Conservation (phyloP, 495 filamentous ascomycete species). For the Hyaloscypha finlandica region DNA sequence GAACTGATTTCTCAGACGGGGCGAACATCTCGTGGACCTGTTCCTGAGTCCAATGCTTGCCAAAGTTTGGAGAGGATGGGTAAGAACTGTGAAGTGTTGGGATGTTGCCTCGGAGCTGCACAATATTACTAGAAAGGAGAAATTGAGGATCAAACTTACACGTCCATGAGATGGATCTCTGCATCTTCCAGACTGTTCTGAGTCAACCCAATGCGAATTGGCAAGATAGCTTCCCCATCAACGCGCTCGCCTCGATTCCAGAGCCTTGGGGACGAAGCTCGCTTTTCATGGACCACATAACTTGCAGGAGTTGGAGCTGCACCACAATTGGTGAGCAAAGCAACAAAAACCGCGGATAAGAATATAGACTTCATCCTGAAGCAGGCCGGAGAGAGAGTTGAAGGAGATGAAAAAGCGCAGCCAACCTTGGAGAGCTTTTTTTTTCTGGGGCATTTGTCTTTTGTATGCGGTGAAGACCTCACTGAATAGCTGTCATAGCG, state of each 20-base stretch:
- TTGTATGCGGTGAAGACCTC: background rate
- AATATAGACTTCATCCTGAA: slow-evolving; percentile 3
- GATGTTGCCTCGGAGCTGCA: background rate
- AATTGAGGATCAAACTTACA: slow-evolving; percentile 35
- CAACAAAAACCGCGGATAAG: background rate
- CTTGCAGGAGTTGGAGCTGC: slow-evolving; percentile 11
- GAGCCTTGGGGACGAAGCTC: slow-evolving; percentile 2
- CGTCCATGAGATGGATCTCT: slow-evolving; percentile 52
- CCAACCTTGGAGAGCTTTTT: slow-evolving; percentile 4
- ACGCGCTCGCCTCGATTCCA: slow-evolving; percentile 15
- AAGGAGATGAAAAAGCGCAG: background rate
- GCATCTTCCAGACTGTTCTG: slow-evolving; percentile 52
- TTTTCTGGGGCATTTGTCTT: background rate
- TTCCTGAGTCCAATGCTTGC: slow-evolving; percentile 28
- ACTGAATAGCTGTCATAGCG: background rate
- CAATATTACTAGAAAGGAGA: slow-evolving; percentile 46
- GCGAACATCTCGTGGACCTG: slow-evolving; percentile 31
- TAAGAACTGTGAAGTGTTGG: slow-evolving; percentile 16
- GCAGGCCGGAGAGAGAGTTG: background rate
- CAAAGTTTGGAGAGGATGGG: slow-evolving; percentile 26
- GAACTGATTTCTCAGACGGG: slow-evolving; percentile 25
- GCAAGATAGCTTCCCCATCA: slow-evolving; percentile 32
- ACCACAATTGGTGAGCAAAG: background rate
- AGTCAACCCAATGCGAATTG: slow-evolving; percentile 52
- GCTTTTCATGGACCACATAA: slow-evolving; percentile 21